Conservation (phyloP, 2,329 filamentous ascomycete species). For the Knoxdaviesia proteae region DNA sequence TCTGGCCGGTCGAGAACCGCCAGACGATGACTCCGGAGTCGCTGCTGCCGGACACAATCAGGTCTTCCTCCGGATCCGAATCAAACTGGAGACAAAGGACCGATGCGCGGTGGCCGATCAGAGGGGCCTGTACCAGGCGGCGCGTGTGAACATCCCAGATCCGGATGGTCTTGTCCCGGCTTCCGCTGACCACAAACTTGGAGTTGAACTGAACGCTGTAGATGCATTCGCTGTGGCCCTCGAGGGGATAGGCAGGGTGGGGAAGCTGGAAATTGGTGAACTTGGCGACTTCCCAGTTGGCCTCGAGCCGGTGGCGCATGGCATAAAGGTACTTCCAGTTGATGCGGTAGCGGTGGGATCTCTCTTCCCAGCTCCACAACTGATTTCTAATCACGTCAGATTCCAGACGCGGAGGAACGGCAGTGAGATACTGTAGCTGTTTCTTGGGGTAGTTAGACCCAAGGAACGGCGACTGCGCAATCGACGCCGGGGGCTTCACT, state of each 20-base stretch:
- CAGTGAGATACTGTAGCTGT: too few relatives aligned
- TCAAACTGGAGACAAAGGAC: slow-evolving; percentile 94
- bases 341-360: slow-evolving; percentile 35
- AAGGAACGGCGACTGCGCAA: too few relatives aligned
- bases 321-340: slow-evolving; percentile 93
- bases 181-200: slow-evolving; percentile 79
- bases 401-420: too few relatives aligned
- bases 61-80: slow-evolving; percentile 62
- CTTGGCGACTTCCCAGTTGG: slow-evolving; percentile 73
- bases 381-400: too few relatives aligned
- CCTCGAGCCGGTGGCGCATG: slow-evolving; percentile 64
- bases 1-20: slow-evolving; percentile 77
- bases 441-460: too few relatives aligned
- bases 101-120: slow-evolving; percentile 62
- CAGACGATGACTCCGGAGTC: slow-evolving; percentile 81
- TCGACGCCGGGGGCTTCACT: too few relatives aligned
- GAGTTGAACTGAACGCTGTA: slow-evolving; percentile 83
- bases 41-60: slow-evolving; percentile 90
- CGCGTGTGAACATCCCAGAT: slow-evolving; percentile 78
- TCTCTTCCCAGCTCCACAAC: slow-evolving; percentile 29
- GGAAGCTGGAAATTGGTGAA: slow-evolving; percentile 80
- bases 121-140: slow-evolving; percentile 51
- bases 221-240: slow-evolving; percentile 81
- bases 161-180: slow-evolving; percentile 67
- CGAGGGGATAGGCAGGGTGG: slow-evolving; percentile 56